Percentiles rank a stretch among this genome's conserved stretches.
phyloP scores from a whole-genome alignment of 371 early-diverging fungal genomes.

The Syncephalastrum racemosum region DNA sequence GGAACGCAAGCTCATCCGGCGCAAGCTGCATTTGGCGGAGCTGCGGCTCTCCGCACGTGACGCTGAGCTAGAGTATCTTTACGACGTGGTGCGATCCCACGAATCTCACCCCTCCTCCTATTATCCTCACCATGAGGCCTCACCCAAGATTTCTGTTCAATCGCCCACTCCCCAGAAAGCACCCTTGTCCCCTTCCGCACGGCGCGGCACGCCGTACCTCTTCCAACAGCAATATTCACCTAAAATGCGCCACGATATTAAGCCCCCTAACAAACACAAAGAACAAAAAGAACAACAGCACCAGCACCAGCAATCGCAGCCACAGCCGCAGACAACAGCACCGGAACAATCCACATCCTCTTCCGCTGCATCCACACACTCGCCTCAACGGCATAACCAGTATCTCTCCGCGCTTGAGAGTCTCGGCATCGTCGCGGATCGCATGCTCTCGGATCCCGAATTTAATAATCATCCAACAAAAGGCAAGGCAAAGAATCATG shows the following conservation, averaged over 20 bases:
- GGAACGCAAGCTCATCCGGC: conserved; percentile 26
- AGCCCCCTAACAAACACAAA: too few species aligned
- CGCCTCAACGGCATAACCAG: conserved; percentile 3
- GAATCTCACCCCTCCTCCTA: conserved; percentile 5
- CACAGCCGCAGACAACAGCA: neutral
- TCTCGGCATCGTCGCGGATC: conserved; percentile 35
- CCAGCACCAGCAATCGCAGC: neutral
- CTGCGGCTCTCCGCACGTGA: conserved; percentile 43
- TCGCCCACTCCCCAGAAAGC: conserved; percentile 19
- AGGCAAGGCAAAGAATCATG: neutral
- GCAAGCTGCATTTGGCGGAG: conserved; percentile 43
- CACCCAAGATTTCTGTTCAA: conserved; percentile 7
- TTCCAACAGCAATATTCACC: conserved; percentile 51
- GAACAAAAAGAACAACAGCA: neutral
- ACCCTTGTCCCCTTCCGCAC: conserved; percentile 6
- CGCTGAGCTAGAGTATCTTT: conserved; percentile 42
- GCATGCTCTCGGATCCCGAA: conserved; percentile 33
- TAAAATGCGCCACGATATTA: conserved; percentile 16
- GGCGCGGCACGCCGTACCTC: conserved; percentile 40
- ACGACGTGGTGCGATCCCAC: conserved; percentile 25
- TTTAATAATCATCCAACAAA: conserved; percentile 11
- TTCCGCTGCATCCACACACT: too few species aligned
- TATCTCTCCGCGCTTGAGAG: conserved; percentile 25
- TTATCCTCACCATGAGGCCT: conserved; percentile 17
- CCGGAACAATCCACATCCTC: neutral